Base-by-base conservation (phyloP, 2,329 filamentous ascomycete genomes). In the Diaporthe aspalathi region DNA sequence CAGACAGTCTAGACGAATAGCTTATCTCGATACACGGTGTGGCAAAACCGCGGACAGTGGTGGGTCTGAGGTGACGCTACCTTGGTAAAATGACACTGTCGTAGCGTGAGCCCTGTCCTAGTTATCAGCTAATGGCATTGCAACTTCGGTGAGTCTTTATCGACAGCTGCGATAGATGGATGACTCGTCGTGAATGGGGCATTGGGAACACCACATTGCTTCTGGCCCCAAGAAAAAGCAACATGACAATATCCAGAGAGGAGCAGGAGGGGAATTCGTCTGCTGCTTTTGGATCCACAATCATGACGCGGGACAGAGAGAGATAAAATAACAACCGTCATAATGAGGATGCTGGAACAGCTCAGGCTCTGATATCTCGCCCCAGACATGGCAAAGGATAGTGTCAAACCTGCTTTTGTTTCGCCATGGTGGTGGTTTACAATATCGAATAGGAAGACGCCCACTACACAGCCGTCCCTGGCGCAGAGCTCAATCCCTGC, bases 361-460 rank as follows among this genome's bases (percentile, higher is more conserved):
- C 2, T 35, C 22, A 27, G 8, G 60, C 43, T 47, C 45, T 35
- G 29, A 47, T 38, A 5, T 49, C 35, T 65, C 16, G 60, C 45
- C 60, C 32, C 45, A 65, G 17, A 65, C 45, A 65, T 38, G 60
- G 43, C 12, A 11, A 9, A 38, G 35, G 11, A 65, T 14, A 27
- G n/a, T 65, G 22, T 11, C 16, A 49, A 38, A 50, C 29, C 29
- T 65, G 45, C 45, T 50, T n/a, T 65, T 38, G 32, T 38, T 65
- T 65, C 29, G 29, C 60, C n/a, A 50, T 38, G 45, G 43, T 24
- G 40, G 43, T 63, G 12, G n/a, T 35, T 35, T 29, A 29, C 7
- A 20, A 24, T 8, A n/a, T 49, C 60, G 60, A 63, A 63, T 63
- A 17, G 43, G 60, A 49, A 63, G 43, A 63, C 43, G 24, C 35